Base-by-base conservation (phyloP, 352 stramenopile genomes). In the Pythium biforme region DNA sequence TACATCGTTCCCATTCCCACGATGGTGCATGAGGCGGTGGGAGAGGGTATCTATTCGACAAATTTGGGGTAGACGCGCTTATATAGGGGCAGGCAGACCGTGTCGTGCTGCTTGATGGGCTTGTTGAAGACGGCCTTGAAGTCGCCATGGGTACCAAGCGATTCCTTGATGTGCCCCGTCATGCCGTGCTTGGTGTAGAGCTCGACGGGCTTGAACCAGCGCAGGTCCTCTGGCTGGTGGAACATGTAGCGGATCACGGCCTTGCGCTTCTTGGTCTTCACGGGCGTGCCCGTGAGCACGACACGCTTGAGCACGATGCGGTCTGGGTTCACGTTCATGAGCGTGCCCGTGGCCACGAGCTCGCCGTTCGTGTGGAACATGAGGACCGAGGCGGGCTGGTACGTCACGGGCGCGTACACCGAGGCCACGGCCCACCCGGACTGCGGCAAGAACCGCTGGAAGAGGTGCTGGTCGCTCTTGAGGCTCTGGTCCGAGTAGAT, bases 121-220 rank as follows among this genome's bases (percentile, higher is more conserved):
- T 98, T 97, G 82, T 99, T 99, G 83, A 99, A 99, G 9, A 98
- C 81, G 59, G 95, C 97, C 79, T 99, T 99, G 79, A 99, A 98
- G 58, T 98, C 92, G 43, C 98, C 98, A 75, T 99, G 98, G 52
- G 97, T 99, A 54, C 98, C 98, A 37, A 99, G 81, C 53, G 97
- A 98, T 63, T 99, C 92, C 56, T 97, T 93, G 69, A 99, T 99
- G 72, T 99, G 96, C 59, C 97, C 97, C 54, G 95, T 96, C 58
- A 99, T 81, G 41, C 98, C 98, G 74, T 99, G 95, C 77, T 99
- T 99, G 50, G 97, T 99, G 48, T 80, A 83, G 31, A 99, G 81
- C 68, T 98, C 96, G 26, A 99, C 94, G 15, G 97, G 97, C 71
- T 98, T 98, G 80, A 99, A 99, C 96, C 96, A 99, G 64, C 83